These are phyloP conservation scores for Cutaneotrichosporon cavernicola DNA, from an alignment of 1,284 basidiomycete species.

Conservation along the genomic window DNA sequence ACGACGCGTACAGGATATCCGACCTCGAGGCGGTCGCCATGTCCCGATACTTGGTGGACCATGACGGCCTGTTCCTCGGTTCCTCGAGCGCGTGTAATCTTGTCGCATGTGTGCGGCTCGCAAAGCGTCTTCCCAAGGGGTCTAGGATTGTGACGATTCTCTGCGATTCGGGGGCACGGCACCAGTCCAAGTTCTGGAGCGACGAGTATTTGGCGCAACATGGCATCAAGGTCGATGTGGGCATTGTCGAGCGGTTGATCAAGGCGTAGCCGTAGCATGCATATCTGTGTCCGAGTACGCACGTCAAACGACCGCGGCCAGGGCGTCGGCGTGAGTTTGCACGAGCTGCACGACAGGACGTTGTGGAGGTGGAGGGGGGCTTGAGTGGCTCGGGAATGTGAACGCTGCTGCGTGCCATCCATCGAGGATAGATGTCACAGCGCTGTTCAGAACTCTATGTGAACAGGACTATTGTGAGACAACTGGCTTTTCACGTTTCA, in stretches of 20 bases:
- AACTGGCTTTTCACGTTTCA: too few relatives aligned
- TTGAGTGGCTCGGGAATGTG: too few relatives aligned
- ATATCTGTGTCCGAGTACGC: too few relatives aligned
- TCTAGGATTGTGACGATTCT: constrained; percentile 80
- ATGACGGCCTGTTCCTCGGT: constrained; percentile 93
- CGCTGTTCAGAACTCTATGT: too few relatives aligned
- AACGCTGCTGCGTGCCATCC: too few relatives aligned
- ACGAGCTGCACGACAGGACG: too few relatives aligned
- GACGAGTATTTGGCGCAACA: constrained; percentile 69
- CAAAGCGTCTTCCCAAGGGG: constrained; percentile 63
- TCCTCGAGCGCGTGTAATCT: constrained; percentile 96
- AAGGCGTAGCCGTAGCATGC: not conserved
- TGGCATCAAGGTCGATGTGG: constrained; percentile 59
- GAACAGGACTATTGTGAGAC: too few relatives aligned
- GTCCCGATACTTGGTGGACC: constrained; percentile 80
- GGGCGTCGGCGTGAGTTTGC: too few relatives aligned
- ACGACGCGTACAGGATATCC: constrained; percentile 82
- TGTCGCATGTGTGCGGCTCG: constrained; percentile 78
- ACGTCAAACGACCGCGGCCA: too few relatives aligned
- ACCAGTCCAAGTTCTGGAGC: constrained; percentile 84
- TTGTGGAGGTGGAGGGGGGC: too few relatives aligned
- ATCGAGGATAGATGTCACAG: too few relatives aligned
- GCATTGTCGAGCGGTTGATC: constrained; percentile 35
- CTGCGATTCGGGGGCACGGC: constrained; percentile 80
- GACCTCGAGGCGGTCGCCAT: constrained; percentile 88